These are phyloP conservation scores for Diaporthe nobilis DNA, from an alignment of 2,329 filamentous ascomycete genomes.

Conservation along the genomic window DNA sequence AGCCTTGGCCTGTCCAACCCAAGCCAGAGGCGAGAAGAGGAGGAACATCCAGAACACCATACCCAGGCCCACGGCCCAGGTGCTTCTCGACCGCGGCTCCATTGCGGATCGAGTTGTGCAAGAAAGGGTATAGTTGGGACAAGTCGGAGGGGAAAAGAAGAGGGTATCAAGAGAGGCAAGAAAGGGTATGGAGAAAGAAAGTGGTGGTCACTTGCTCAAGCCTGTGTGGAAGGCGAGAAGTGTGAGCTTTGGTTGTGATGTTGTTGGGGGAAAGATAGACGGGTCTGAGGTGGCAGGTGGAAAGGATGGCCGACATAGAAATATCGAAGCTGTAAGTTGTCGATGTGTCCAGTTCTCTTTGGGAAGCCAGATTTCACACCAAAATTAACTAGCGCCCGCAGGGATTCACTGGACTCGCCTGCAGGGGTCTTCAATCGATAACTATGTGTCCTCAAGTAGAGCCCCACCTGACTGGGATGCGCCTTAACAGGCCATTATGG, in stretches of 20 bases:
- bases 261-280: neutral
- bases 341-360: conserved; percentile 42
- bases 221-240: conserved; percentile 35
- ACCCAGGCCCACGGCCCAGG: conserved; percentile 74
- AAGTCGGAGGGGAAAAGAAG: conserved; percentile 47
- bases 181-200: conserved; percentile 41
- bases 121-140: conserved; percentile 41
- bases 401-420: conserved; percentile 19
- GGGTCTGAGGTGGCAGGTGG: conserved; percentile 13
- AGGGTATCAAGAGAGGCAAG: conserved; percentile 48
- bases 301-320: conserved; percentile 36
- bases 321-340: conserved; percentile 42
- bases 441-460: conserved; percentile 1
- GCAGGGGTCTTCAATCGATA: conserved; percentile 36
- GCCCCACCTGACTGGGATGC: neutral
- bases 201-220: conserved; percentile 38
- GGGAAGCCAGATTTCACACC: conserved; percentile 41
- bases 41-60: conserved; percentile 92
- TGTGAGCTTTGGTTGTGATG: conserved; percentile 18
- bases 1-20: conserved; percentile 82
- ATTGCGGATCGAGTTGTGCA: conserved; percentile 40
- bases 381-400: conserved; percentile 36
- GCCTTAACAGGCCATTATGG: neutral
- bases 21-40: conserved; percentile 88
- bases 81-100: conserved; percentile 45